Base-by-base conservation (phyloP, 164 flowering plant species). In the Tetrastigma voinierianum region DNA sequence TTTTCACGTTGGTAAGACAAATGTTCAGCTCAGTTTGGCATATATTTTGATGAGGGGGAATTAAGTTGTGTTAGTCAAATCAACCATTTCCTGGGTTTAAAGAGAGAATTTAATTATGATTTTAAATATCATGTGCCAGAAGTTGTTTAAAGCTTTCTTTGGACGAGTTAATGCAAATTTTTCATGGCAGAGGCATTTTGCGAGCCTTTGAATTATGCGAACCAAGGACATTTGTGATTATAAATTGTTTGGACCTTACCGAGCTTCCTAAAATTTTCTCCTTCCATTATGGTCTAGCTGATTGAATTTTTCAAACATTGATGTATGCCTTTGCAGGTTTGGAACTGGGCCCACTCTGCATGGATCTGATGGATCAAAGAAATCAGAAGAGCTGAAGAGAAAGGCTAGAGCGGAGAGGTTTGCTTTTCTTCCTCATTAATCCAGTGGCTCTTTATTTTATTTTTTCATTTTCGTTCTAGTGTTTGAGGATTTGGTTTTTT, bases 341-440 rank as follows among this genome's bases (percentile, higher is more conserved):
- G 96, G 97, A 67, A 87, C 84, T 69, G 84, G 40, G 0, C 10
- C 91, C 32, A 68, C 69, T 13, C 13, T 47, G 21, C 66, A 59
- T 25, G 86, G 75, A 72, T 72, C 84, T 61, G 88, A 83, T 24
- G 79, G 67, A 12, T 57, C 46, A 4, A 83, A 80, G 72, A 66
- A 76, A 57, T 68, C 90, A 40, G 99, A 96, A 76, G 95, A 87
- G 53, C 79, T 65, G 75, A 96, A 96, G 78, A 87, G 93, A 72
- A 96, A 93, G 80, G 90, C 96, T 61, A 86, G 98, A 80, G 99
- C 96, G 51, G 98, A 91, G 78, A 96, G 99, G 99, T 96, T 70
- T 48, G 23, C 4, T 21, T 69, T 58, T 46, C 10, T 21, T 9
- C 21, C 48, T 60, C 19, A 14, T 9, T 23, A 40, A 4, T 62